Evolutionary conservation across 208 protist species (phyloP).

Genomic region (Crithidia bombi): DNA sequence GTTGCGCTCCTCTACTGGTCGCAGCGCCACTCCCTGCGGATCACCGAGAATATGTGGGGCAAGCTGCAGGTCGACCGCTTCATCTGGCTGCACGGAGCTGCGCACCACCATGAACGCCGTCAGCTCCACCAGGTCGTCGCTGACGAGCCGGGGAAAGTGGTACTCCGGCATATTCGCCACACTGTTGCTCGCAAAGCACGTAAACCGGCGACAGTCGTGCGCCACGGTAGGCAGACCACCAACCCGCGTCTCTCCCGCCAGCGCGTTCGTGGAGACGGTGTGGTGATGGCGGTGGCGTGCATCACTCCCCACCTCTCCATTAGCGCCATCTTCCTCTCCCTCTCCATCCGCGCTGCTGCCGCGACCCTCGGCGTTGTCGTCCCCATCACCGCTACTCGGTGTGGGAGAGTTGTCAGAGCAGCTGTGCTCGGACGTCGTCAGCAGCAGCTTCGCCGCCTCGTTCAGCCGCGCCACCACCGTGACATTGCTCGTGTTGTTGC

Average conservation of each 20-base stretch:
- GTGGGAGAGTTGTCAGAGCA: conserved; percentile 37
- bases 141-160: conserved; percentile 34
- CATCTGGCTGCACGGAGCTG: conserved; percentile 39
- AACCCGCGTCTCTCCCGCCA: conserved; percentile 10
- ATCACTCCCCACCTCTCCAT: background rate
- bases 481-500: background rate
- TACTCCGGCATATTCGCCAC: conserved; percentile 43
- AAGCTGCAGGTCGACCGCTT: conserved; percentile 30
- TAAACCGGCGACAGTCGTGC: conserved; percentile 30
- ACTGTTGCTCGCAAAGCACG: conserved; percentile 57
- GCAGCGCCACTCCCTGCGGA: conserved; percentile 14
- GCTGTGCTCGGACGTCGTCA: conserved; percentile 30
- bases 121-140: conserved; percentile 39
- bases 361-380: conserved; percentile 17
- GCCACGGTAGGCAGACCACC: conserved; percentile 4
- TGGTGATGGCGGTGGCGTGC: background rate
- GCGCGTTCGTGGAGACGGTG: background rate
- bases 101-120: conserved; percentile 49
- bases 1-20: conserved; percentile 17
- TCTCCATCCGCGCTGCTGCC: background rate
- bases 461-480: background rate
- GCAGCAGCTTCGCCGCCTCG: conserved; percentile 14
- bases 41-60: conserved; percentile 35
- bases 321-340: background rate
- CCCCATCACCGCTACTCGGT: conserved; percentile 29